phyloP scores from a whole-genome alignment of 1,284 basidiomycete species.

The Porodaedalea pini region DNA sequence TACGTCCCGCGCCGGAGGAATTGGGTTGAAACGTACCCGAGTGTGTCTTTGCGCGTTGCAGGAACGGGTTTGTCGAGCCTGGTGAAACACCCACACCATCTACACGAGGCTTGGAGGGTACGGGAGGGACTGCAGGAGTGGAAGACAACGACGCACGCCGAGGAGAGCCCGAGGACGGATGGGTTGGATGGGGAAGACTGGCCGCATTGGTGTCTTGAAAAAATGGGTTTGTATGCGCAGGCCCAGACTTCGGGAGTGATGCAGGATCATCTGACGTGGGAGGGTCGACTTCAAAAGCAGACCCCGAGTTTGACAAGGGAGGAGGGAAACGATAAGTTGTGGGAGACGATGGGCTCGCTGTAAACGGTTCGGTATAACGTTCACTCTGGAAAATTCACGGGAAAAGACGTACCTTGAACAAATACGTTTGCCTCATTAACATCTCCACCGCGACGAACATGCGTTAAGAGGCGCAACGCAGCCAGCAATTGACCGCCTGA shows the following conservation, averaged over 20 bases:
- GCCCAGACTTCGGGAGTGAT: conserved; percentile 24
- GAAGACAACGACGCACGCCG: conserved; percentile 17
- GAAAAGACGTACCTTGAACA: conserved; percentile 55
- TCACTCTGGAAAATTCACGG: not conserved
- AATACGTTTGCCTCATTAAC: conserved; percentile 63
- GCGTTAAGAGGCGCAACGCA: conserved; percentile 58
- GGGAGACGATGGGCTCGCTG: conserved; percentile 15
- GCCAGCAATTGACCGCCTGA: conserved; percentile 73
- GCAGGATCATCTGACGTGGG: conserved; percentile 27
- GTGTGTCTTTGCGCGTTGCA: conserved; percentile 30
- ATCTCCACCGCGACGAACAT: conserved; percentile 56
- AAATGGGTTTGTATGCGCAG: conserved; percentile 8
- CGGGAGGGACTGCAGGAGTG: conserved; percentile 14
- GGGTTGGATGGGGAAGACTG: conserved; percentile 24
- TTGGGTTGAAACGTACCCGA: conserved; percentile 13
- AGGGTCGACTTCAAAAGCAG: conserved; percentile 20
- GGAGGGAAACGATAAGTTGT: conserved; percentile 3
- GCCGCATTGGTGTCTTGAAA: conserved; percentile 26
- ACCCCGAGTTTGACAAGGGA: conserved; percentile 21
- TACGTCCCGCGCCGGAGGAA: conserved; percentile 7
- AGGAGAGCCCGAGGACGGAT: conserved; percentile 25
- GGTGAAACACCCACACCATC: conserved; percentile 24
- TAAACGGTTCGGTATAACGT: not conserved
- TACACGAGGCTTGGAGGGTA: conserved; percentile 11
- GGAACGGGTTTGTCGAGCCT: conserved; percentile 36